These are phyloP conservation scores for Eutypa lata DNA, from an alignment of 2,329 filamentous ascomycete genomes.

Conservation along the genomic window DNA sequence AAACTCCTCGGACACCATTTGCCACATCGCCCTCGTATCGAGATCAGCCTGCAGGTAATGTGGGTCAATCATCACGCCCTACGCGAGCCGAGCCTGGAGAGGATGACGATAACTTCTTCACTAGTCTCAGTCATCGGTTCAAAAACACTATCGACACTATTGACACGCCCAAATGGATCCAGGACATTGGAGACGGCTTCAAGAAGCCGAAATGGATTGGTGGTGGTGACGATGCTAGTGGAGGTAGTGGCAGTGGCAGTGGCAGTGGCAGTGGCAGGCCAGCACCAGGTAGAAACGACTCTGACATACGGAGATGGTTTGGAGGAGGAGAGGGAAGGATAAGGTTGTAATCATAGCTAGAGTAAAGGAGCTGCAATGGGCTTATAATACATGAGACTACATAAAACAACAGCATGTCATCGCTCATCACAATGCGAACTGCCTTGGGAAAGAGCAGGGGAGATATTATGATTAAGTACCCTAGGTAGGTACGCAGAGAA, in stretches of 20 bases:
- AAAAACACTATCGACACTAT: conserved; percentile 88
- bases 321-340: conserved; percentile 45
- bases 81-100: conserved; percentile 52
- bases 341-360: conserved; percentile 18
- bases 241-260: conserved; percentile 23
- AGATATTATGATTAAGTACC: too few relatives aligned
- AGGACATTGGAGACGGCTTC: conserved; percentile 65
- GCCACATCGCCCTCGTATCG: conserved; percentile 37
- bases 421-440: too few relatives aligned
- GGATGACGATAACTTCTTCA: conserved; percentile 79
- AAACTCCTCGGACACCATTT: conserved; percentile 39
- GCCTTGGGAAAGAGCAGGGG: too few relatives aligned
- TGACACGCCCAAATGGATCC: conserved; percentile 78
- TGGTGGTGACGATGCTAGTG: conserved; percentile 40
- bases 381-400: too few relatives aligned
- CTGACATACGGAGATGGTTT: conserved; percentile 58
- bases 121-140: conserved; percentile 78
- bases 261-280: conserved; percentile 12
- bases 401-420: too few relatives aligned
- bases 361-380: not conserved
- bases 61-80: conserved; percentile 23
- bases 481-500: too few relatives aligned
- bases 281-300: conserved; percentile 19
- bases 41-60: conserved; percentile 29
- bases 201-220: conserved; percentile 82